These are phyloP conservation scores for Candida coquimbonensis DNA, from an alignment of 805 yeast species.

Conservation along the genomic window DNA sequence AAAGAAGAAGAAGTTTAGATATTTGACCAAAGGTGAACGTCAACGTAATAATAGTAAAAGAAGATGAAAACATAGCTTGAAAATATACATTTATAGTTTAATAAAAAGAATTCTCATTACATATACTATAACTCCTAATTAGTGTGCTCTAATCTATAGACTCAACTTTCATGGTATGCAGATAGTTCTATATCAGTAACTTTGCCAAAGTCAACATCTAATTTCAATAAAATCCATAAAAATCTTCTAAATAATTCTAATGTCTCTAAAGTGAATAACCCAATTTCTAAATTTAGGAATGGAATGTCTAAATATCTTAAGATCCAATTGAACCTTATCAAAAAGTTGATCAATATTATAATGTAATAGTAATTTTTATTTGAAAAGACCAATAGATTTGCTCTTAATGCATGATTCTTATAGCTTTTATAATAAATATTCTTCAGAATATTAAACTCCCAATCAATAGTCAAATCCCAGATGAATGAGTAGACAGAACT, in stretches of 20 bases:
- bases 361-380: slow-evolving; percentile 36
- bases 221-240: slow-evolving; percentile 81
- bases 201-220: slow-evolving; percentile 56
- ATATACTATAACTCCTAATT: too few relatives aligned
- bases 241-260: slow-evolving; percentile 80
- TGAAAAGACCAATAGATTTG: slow-evolving; percentile 2
- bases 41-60: slow-evolving; percentile 43
- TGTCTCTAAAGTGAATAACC: slow-evolving; percentile 60
- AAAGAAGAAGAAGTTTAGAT: slow-evolving; percentile 87
- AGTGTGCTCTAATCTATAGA: too few relatives aligned
- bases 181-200: slow-evolving; percentile 4
- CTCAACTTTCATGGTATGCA: slow-evolving; percentile 5
- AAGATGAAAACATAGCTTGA: slow-evolving; percentile 5
- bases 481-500: slow-evolving; percentile 73
- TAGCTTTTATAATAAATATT: background rate
- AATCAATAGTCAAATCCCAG: slow-evolving; percentile 90
- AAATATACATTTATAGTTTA: too few relatives aligned
- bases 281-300: slow-evolving; percentile 40
- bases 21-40: slow-evolving; percentile 77
- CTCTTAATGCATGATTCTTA: slow-evolving; percentile 23
- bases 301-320: slow-evolving; percentile 32
- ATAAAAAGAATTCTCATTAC: too few relatives aligned
- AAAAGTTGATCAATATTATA: slow-evolving; percentile 55
- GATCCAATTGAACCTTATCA: slow-evolving; percentile 73
- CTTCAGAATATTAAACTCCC: slow-evolving; percentile 63